These are phyloP conservation scores for Hymenoscyphus fraxineus DNA, from an alignment of 2,329 filamentous ascomycete genomes.

Conservation along the genomic window DNA sequence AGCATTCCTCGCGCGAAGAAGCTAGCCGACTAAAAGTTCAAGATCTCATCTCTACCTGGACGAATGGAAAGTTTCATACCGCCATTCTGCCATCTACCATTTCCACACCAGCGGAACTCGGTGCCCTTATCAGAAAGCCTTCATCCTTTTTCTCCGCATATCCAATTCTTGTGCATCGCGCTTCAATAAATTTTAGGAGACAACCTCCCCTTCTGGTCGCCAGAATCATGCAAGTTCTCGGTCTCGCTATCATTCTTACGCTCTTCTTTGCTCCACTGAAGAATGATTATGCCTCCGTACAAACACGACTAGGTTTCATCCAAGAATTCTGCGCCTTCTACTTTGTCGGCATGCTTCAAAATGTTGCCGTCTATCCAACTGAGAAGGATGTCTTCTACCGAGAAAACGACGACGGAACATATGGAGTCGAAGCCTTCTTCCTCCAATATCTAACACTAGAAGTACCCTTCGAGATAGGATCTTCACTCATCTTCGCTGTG, in stretches of 20 bases:
- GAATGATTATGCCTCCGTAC: slow-evolving; percentile 65
- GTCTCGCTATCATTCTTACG: slow-evolving; percentile 58
- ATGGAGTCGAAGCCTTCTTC: slow-evolving; percentile 68
- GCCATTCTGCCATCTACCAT: slow-evolving; percentile 26
- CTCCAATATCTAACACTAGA: slow-evolving; percentile 67
- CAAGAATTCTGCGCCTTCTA: slow-evolving; percentile 69
- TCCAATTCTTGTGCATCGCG: slow-evolving; percentile 63
- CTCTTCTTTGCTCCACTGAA: slow-evolving; percentile 67
- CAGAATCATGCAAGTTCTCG: slow-evolving; percentile 63
- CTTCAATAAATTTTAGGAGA: slow-evolving; percentile 64
- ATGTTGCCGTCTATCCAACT: slow-evolving; percentile 68
- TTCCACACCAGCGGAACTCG: slow-evolving; percentile 67
- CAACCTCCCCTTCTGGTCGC: slow-evolving; percentile 63
- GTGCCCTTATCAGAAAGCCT: slow-evolving; percentile 60
- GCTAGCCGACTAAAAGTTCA: slow-evolving; percentile 60
- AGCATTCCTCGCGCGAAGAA: slow-evolving; percentile 59
- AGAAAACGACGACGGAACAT: slow-evolving; percentile 70
- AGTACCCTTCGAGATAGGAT: slow-evolving; percentile 66
- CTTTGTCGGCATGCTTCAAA: slow-evolving; percentile 76
- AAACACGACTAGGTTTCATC: slow-evolving; percentile 70
- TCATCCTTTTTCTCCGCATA: slow-evolving; percentile 60
- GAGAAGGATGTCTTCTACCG: slow-evolving; percentile 75
- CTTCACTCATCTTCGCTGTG: slow-evolving; percentile 62
- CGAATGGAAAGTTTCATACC: slow-evolving; percentile 23
- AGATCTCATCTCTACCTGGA: slow-evolving; percentile 59